These are phyloP conservation scores for Fraxinus ornus DNA, from an alignment of 305 asterid genomes.

Conservation along the genomic window DNA sequence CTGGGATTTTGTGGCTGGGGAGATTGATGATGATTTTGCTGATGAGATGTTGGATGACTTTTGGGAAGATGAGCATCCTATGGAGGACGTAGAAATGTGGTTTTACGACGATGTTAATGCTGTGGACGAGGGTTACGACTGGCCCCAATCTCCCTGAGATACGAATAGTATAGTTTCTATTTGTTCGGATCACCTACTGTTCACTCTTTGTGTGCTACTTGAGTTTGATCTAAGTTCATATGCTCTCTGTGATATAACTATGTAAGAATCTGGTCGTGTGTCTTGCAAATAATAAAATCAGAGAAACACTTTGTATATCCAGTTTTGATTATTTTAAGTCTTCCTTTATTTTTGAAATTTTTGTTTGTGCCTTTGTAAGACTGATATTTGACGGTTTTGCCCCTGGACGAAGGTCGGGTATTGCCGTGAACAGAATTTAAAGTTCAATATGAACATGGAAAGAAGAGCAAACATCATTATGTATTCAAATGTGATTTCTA, in stretches of 20 bases:
- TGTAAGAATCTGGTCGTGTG: not conserved
- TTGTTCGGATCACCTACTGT: not conserved
- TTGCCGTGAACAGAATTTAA: not conserved
- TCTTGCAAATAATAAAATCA: constrained; percentile 21
- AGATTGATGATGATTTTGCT: constrained; percentile 37
- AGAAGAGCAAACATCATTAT: not conserved
- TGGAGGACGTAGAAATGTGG: constrained; percentile 71
- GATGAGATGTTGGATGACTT: constrained; percentile 38
- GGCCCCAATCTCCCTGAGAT: constrained; percentile 73
- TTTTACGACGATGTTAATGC: constrained; percentile 58
- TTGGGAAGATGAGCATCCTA: constrained; percentile 50
- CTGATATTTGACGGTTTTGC: not conserved
- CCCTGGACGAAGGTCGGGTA: not conserved
- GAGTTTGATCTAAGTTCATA: constrained; percentile 20
- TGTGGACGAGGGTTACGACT: constrained; percentile 60
- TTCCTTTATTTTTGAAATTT: not conserved
- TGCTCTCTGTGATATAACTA: constrained; percentile 18
- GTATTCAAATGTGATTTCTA: not conserved
- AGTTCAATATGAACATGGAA: not conserved
- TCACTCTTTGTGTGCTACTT: constrained; percentile 2
- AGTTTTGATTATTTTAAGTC: not conserved
- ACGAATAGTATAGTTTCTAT: not conserved
- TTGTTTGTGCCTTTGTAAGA: not conserved
- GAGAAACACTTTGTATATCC: not conserved
- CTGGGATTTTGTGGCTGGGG: constrained; percentile 69